Percentiles rank a stretch among this genome's conserved stretches.
Conservation (phyloP, 163 green algal genomes). For the Chlamydomonas reinhardtii region DNA sequence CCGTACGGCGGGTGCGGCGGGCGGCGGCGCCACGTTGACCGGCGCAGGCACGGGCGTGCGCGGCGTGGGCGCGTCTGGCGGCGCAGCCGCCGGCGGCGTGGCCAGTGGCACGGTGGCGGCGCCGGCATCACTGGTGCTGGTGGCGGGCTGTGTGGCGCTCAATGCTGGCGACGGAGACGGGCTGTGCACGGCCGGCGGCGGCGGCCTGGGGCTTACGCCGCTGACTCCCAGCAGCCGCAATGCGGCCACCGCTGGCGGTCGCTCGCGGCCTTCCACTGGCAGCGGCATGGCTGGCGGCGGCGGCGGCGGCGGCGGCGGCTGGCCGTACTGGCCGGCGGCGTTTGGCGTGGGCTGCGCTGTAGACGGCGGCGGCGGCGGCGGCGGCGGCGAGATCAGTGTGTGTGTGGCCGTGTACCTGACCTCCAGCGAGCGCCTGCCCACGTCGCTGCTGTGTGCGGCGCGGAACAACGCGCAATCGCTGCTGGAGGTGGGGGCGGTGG, state of each 20-base stretch:
- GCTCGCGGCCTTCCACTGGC: background rate
- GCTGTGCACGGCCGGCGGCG: background rate
- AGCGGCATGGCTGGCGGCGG: background rate
- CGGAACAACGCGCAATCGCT: constrained; percentile 10
- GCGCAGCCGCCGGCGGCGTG: background rate
- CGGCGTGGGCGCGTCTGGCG: background rate
- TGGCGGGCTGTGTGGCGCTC: constrained; percentile 11
- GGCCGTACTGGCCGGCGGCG: background rate
- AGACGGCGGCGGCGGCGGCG: constrained; percentile 4
- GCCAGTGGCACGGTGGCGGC: background rate
- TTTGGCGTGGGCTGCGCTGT: no score
- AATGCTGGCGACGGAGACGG: no score
- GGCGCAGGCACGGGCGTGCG: no score
- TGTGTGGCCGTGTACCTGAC: constrained; percentile 35
- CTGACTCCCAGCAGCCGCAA: no score
- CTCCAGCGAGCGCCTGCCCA: background rate
- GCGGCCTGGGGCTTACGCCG: no score
- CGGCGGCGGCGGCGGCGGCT: background rate
- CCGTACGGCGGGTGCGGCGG: background rate
- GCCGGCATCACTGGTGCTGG: constrained; percentile 22
- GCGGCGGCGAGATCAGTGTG: constrained; percentile 1
- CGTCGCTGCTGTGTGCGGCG: constrained; percentile 25
- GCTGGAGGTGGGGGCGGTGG: constrained; percentile 18
- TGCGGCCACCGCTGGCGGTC: no score
- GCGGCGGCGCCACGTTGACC: background rate